Percentiles rank a stretch among this genome's conserved stretches.
These are phyloP conservation scores for Cornus kousa DNA, from an alignment of 148 eudicot species.

Conservation along the genomic window DNA sequence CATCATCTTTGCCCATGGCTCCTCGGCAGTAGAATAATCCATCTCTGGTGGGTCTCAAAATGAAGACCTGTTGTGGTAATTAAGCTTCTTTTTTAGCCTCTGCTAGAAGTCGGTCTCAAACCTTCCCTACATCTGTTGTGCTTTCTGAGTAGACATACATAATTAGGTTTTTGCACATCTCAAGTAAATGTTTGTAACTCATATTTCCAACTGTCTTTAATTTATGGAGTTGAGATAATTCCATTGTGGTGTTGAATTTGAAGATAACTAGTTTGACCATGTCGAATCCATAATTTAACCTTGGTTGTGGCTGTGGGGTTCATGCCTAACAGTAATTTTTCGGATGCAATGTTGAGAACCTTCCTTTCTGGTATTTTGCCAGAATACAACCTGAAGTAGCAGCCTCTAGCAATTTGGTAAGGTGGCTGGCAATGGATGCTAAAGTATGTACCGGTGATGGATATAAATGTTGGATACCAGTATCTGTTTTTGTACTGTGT, in stretches of 20 bases:
- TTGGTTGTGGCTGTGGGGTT: too few species aligned
- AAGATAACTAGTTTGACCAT: neutral
- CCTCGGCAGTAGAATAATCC: conserved; percentile 32
- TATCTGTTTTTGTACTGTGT: too few species aligned
- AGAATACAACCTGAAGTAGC: too few species aligned
- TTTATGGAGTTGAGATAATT: conserved; percentile 20
- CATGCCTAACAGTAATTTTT: too few species aligned
- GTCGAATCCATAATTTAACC: too few species aligned
- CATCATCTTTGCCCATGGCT: conserved; percentile 63
- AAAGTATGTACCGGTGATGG: too few species aligned
- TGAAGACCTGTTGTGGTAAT: neutral
- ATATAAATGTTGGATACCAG: too few species aligned
- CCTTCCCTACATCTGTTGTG: conserved; percentile 23
- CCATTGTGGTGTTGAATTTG: neutral
- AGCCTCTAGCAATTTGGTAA: too few species aligned
- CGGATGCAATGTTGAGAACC: too few species aligned
- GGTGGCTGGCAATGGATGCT: too few species aligned
- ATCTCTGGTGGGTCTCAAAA: neutral
- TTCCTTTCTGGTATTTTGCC: too few species aligned
- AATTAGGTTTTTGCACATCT: conserved; percentile 27
- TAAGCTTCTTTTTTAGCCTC: neutral
- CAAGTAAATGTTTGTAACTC: conserved; percentile 24
- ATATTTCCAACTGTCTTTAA: conserved; percentile 3
- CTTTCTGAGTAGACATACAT: conserved; percentile 5
- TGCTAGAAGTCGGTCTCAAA: neutral